Conservation (phyloP, 768 basidiomycete genomes). For the button mushroom (Agaricus bisporus) region DNA sequence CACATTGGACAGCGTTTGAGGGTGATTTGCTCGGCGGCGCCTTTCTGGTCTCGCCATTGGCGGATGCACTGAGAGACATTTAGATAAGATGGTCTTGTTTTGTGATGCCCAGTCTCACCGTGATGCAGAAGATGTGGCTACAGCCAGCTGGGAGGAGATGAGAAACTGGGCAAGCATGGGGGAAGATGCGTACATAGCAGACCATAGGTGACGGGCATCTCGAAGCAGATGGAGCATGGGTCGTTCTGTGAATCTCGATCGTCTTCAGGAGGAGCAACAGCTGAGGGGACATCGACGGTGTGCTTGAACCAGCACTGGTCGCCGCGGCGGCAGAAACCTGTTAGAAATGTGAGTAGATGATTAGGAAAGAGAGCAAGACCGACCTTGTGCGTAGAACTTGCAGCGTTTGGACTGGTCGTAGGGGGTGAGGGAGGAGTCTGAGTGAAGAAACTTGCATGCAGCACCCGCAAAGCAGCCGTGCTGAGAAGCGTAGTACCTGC, state of each 20-base stretch:
- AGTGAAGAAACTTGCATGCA: conserved; percentile 75
- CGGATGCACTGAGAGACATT: conserved; percentile 56
- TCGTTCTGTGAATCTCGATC: conserved; percentile 27
- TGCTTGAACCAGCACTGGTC: conserved; percentile 76
- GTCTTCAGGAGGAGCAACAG: conserved; percentile 11
- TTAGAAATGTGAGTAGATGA: neutral
- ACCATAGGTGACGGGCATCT: conserved; percentile 64
- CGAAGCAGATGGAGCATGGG: conserved; percentile 69
- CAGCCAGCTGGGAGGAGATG: conserved; percentile 46
- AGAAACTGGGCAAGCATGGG: neutral
- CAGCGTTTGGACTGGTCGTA: conserved; percentile 71
- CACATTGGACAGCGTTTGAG: conserved; percentile 81
- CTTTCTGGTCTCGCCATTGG: conserved; percentile 64
- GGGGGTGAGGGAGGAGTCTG: conserved; percentile 44
- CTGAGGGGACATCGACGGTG: conserved; percentile 21
- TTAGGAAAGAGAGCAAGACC: conserved; percentile 6
- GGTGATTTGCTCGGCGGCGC: conserved; percentile 48
- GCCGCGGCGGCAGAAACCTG: conserved; percentile 69
- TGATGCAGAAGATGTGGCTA: conserved; percentile 72
- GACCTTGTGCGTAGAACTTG: conserved; percentile 55
- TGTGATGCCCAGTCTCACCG: conserved; percentile 33
- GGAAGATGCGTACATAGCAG: conserved; percentile 44
- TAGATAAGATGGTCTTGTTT: neutral
- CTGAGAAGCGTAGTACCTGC: conserved; percentile 55
- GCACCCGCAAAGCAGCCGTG: conserved; percentile 68